A percentile compares a stretch with the other conserved stretches of the same genome.
phyloP scores from a whole-genome alignment of 2,329 filamentous ascomycete genomes.

The Cladophialophora bantiana region DNA sequence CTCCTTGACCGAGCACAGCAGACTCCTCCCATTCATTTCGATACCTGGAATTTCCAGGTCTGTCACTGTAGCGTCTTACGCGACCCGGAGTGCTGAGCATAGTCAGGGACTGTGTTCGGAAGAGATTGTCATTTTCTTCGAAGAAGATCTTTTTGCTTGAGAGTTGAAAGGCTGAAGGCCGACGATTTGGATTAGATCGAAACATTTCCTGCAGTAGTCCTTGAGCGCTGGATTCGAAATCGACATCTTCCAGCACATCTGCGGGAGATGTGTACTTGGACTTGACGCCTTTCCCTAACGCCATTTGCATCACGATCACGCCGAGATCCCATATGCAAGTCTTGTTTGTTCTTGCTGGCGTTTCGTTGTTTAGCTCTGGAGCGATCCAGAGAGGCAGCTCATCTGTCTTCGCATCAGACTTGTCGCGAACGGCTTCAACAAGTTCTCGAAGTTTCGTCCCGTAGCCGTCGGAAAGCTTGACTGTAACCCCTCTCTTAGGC shows the following conservation, averaged over 20 bases:
- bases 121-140: conserved; percentile 34
- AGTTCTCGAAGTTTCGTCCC: conserved; percentile 54
- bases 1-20: conserved; percentile 86
- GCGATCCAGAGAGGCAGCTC: conserved; percentile 84
- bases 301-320: conserved; percentile 89
- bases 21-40: conserved; percentile 89
- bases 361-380: conserved; percentile 73
- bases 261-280: conserved; percentile 78
- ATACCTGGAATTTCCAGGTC: conserved; percentile 71
- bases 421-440: conserved; percentile 59
- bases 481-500: conserved; percentile 69
- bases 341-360: conserved; percentile 67
- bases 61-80: conserved; percentile 31
- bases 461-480: conserved; percentile 74
- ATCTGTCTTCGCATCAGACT: conserved; percentile 66
- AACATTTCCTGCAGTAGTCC: conserved; percentile 87
- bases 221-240: conserved; percentile 76
- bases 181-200: conserved; percentile 80
- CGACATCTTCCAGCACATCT: conserved; percentile 60
- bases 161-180: conserved; percentile 80
- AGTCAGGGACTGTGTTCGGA: conserved; percentile 26
- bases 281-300: conserved; percentile 80
- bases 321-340: conserved; percentile 96
- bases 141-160: conserved; percentile 42
- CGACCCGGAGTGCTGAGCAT: conserved; percentile 26